These are phyloP conservation scores for Termitomyces sp. DNA, from an alignment of 768 basidiomycete species.

Conservation along the genomic window DNA sequence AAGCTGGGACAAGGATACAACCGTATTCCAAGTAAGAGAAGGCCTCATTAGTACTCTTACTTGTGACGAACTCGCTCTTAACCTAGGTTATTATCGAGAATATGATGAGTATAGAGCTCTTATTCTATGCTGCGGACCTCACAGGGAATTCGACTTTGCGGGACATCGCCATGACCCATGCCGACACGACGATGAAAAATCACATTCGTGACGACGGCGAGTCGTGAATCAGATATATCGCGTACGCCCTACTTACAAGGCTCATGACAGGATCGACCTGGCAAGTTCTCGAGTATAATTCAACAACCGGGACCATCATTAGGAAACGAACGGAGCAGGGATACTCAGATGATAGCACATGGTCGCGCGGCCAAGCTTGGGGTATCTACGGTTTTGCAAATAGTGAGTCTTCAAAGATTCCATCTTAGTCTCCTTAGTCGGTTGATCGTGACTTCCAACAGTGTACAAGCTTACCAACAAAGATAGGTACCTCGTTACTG, in stretches of 20 bases:
- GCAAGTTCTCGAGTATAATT: conserved; percentile 69
- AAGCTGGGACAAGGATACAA: conserved; percentile 62
- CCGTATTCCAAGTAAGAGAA: conserved; percentile 34
- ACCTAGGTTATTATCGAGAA: conserved; percentile 79
- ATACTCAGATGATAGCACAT: conserved; percentile 62
- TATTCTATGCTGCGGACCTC: conserved; percentile 54
- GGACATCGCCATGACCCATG: conserved; percentile 61
- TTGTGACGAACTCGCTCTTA: too few species aligned
- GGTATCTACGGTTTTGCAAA: conserved; percentile 69
- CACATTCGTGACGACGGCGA: conserved; percentile 63
- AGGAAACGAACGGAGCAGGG: conserved; percentile 60
- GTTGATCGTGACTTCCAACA: conserved; percentile 24
- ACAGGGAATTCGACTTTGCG: conserved; percentile 59
- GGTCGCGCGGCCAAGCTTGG: conserved; percentile 76
- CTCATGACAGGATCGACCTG: conserved; percentile 41
- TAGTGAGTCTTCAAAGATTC: too few species aligned
- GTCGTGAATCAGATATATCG: too few species aligned
- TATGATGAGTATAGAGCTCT: conserved; percentile 76
- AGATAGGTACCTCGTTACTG: conserved; percentile 53
- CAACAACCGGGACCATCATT: conserved; percentile 61
- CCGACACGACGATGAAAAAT: conserved; percentile 65
- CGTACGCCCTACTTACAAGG: too few species aligned
- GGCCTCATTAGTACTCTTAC: too few species aligned
- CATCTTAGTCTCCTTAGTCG: too few species aligned
- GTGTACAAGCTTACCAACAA: conserved; percentile 59